Conservation (phyloP, 108 stramenopile genomes). For the Fragilariopsis cylindrus region DNA sequence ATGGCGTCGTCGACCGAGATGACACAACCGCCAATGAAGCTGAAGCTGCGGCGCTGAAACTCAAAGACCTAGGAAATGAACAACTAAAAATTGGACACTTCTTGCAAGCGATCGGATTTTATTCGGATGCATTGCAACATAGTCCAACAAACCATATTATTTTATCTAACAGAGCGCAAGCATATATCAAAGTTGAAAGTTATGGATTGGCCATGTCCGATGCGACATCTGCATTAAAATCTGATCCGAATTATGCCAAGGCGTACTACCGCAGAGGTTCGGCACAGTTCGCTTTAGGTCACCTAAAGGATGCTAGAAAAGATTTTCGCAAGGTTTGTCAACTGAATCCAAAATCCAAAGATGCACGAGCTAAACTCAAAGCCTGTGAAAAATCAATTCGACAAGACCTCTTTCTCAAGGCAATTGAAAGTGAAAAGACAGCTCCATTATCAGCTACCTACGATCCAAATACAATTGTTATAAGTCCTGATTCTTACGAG, state of each 20-base stretch:
- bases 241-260: constrained; percentile 94
- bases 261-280: constrained; percentile 97
- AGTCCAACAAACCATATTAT: constrained; percentile 82
- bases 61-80: constrained; percentile 78
- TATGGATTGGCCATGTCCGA: constrained; percentile 96
- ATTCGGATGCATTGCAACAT: constrained; percentile 72
- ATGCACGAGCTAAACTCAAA: constrained; percentile 83
- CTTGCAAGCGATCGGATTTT: constrained; percentile 76
- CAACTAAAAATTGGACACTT: constrained; percentile 66
- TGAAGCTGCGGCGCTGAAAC: constrained; percentile 47
- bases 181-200: constrained; percentile 93
- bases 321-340: constrained; percentile 85
- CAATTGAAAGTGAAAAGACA: constrained; percentile 88
- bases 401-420: constrained; percentile 88
- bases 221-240: constrained; percentile 82
- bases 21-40: constrained; percentile 24
- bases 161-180: constrained; percentile 92
- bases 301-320: constrained; percentile 92
- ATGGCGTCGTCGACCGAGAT: constrained; percentile 5
- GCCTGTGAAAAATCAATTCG: constrained; percentile 89
- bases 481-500: constrained; percentile 71
- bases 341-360: constrained; percentile 82
- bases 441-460: constrained; percentile 75
- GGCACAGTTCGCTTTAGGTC: constrained; percentile 94
- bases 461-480: constrained; percentile 56